A percentile compares a stretch with the other conserved stretches of the same genome.
Conservation (phyloP, 2,329 filamentous ascomycete genomes). For the Cordyceps sp. region DNA sequence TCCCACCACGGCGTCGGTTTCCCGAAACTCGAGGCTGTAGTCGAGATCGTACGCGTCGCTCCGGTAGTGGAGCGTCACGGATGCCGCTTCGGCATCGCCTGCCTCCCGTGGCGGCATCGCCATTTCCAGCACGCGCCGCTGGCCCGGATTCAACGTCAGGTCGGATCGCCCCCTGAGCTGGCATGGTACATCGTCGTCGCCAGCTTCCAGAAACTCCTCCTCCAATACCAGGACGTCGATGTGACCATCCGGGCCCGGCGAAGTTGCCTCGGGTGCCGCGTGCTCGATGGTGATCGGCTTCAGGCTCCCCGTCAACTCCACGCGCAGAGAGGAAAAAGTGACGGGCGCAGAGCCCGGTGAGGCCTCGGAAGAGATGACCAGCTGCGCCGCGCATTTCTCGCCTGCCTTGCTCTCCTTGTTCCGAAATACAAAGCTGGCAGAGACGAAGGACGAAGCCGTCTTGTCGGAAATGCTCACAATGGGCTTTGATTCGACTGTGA, state of each 20-base stretch:
- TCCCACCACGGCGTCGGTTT: slow-evolving; percentile 21
- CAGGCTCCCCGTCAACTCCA: slow-evolving; percentile 41
- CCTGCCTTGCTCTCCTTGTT: slow-evolving; percentile 43
- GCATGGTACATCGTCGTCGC: slow-evolving; percentile 12
- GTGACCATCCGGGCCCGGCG: slow-evolving; percentile 3
- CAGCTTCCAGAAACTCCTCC: slow-evolving; percentile 9
- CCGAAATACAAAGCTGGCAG: slow-evolving; percentile 40
- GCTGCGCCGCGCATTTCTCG: slow-evolving; percentile 38
- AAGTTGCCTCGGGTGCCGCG: slow-evolving; percentile 5
- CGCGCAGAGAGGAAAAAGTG: slow-evolving; percentile 29
- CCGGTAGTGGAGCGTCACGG: slow-evolving; percentile 45
- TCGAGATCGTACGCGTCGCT: slow-evolving; percentile 50
- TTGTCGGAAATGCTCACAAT: slow-evolving; percentile 33
- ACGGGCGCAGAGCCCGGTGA: slow-evolving; percentile 34
- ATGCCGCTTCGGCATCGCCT: slow-evolving; percentile 53
- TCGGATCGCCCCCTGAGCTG: slow-evolving; percentile 39
- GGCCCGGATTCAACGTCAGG: slow-evolving; percentile 48
- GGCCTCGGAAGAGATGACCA: slow-evolving; percentile 39
- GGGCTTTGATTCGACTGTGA: slow-evolving; percentile 26
- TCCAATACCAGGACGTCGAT: slow-evolving; percentile 11
- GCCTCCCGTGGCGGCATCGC: slow-evolving; percentile 63
- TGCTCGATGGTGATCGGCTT: slow-evolving; percentile 37
- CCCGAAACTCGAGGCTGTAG: slow-evolving; percentile 40
- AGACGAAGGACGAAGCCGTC: slow-evolving; percentile 34
- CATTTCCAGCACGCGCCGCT: slow-evolving; percentile 56